Evolutionary conservation across 192 early-diverging fungal genomes (phyloP).

Genomic region (Backusella morwellensis): DNA sequence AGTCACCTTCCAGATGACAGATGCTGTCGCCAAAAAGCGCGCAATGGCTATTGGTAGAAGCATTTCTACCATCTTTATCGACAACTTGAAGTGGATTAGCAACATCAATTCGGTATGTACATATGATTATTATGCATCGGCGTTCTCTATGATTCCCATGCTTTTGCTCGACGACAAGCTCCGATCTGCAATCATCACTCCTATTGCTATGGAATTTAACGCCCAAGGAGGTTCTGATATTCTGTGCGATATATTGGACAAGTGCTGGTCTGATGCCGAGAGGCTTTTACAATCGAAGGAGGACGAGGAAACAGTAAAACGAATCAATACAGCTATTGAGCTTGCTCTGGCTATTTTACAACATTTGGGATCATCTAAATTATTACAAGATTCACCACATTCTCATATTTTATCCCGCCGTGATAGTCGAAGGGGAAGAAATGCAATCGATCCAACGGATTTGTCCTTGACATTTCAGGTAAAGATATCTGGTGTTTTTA

Average conservation of each 20-base stretch:
- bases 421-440: not conserved
- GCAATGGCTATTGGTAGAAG: constrained; percentile 52
- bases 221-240: constrained; percentile 48
- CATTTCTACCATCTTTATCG: constrained; percentile 34
- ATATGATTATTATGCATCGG: constrained; percentile 55
- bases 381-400: constrained; percentile 72
- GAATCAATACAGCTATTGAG: constrained; percentile 54
- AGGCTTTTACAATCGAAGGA: constrained; percentile 14
- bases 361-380: constrained; percentile 64
- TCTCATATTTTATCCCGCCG: constrained; percentile 58
- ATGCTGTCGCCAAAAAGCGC: constrained; percentile 26
- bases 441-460: not conserved
- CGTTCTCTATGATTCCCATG: constrained; percentile 54
- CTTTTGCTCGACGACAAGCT: constrained; percentile 60
- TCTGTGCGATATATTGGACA: constrained; percentile 40
- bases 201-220: constrained; percentile 58
- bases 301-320: constrained; percentile 2
- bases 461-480: constrained; percentile 63
- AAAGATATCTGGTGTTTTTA: constrained; percentile 53
- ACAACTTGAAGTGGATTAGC: constrained; percentile 43
- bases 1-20: constrained; percentile 37
- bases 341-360: constrained; percentile 61
- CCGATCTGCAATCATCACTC: constrained; percentile 54
- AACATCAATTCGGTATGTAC: constrained; percentile 21
- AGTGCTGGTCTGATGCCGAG: constrained; percentile 46